Evolutionary conservation across 169 alveolate species (phyloP).

Genomic region (Eimeria mitis): DNA sequence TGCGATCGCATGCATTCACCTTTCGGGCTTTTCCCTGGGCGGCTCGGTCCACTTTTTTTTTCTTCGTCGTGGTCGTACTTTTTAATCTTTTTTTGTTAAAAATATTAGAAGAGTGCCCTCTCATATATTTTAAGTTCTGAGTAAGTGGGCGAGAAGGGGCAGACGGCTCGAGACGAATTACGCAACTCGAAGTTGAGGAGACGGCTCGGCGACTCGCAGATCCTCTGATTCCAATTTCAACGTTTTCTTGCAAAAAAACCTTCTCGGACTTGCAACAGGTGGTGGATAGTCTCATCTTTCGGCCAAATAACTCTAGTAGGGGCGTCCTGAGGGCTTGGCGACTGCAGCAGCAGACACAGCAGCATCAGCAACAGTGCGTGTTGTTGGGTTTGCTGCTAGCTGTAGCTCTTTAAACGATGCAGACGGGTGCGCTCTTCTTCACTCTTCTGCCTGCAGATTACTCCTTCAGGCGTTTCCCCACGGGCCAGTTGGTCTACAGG

Average conservation of each 20-base stretch:
- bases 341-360: background rate
- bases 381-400: conserved; percentile 1
- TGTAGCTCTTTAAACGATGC: conserved; percentile 5
- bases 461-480: background rate
- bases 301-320: background rate
- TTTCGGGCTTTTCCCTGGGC: conserved; percentile 1
- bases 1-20: conserved; percentile 38
- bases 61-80: background rate
- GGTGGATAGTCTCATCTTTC: background rate
- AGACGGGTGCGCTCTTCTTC: background rate
- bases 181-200: background rate
- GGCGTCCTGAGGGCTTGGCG: background rate
- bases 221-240: background rate
- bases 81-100: background rate
- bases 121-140: background rate
- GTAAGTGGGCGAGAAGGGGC: background rate
- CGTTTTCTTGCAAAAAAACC: background rate
- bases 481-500: background rate
- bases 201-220: background rate
- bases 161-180: background rate
- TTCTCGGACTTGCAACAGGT: background rate
- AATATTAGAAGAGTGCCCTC: background rate
- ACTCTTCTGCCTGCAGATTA: background rate
- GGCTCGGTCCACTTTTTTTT: background rate
- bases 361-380: background rate